Conservation (phyloP, 306 rosid genomes). For the Gynostemma pentaphyllum region DNA sequence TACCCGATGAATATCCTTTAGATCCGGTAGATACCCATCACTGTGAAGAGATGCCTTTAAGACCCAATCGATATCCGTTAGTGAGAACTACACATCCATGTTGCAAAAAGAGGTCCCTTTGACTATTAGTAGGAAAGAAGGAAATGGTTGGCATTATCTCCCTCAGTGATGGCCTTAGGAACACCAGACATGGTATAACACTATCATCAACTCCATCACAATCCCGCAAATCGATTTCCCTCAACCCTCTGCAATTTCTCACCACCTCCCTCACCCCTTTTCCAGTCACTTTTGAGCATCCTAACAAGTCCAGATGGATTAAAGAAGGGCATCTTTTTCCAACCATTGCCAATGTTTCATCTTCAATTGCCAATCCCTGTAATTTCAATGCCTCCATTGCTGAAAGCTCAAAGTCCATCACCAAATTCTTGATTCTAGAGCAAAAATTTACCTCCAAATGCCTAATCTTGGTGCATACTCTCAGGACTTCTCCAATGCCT, state of each 20-base stretch:
- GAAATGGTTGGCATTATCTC: slow-evolving; percentile 30
- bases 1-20: too few relatives aligned
- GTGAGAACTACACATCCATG: slow-evolving; percentile 40
- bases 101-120: slow-evolving; percentile 23
- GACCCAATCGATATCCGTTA: neutral
- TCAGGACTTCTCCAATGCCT: slow-evolving; percentile 27
- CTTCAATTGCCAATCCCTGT: slow-evolving; percentile 27
- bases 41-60: neutral
- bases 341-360: slow-evolving; percentile 34
- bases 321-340: slow-evolving; percentile 42
- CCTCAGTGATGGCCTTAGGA: slow-evolving; percentile 44
- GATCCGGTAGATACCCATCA: too few relatives aligned
- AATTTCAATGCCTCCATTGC: slow-evolving; percentile 34
- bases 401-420: slow-evolving; percentile 31
- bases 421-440: slow-evolving; percentile 14
- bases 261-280: slow-evolving; percentile 50
- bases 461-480: slow-evolving; percentile 32
- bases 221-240: slow-evolving; percentile 44
- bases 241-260: slow-evolving; percentile 35
- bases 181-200: slow-evolving; percentile 31
- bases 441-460: slow-evolving; percentile 24
- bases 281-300: slow-evolving; percentile 36
- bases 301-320: slow-evolving; percentile 23
- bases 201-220: slow-evolving; percentile 25
- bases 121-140: slow-evolving; percentile 18